These are phyloP conservation scores for Rhizomucor miehei DNA, from an alignment of 371 early-diverging fungal species.

Conservation along the genomic window DNA sequence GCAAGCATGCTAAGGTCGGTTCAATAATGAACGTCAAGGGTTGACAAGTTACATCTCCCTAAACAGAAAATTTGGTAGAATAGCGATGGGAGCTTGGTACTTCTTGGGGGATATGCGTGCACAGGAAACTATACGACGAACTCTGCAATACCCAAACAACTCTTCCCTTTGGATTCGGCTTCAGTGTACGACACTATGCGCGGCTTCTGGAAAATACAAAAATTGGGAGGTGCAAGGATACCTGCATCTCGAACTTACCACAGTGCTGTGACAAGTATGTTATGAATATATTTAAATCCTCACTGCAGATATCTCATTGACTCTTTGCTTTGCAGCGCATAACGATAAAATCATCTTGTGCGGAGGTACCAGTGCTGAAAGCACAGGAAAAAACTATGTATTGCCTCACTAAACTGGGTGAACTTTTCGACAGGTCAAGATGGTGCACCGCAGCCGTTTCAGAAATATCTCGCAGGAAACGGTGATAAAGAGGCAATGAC, in stretches of 20 bases:
- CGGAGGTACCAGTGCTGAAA: constrained; percentile 10
- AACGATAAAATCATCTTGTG: constrained; percentile 22
- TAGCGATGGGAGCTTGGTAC: constrained; percentile 28
- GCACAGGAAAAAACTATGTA: too few relatives aligned
- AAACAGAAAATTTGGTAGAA: too few relatives aligned
- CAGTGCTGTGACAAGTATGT: constrained; percentile 32
- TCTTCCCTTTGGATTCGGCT: constrained; percentile 18
- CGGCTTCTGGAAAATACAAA: constrained; percentile 19
- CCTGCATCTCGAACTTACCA: constrained; percentile 28
- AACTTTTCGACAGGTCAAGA: constrained; percentile 19
- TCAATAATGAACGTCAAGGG: neutral
- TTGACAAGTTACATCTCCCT: neutral
- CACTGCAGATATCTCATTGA: neutral
- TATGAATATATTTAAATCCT: neutral
- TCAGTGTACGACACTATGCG: constrained; percentile 14
- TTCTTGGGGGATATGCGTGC: constrained; percentile 30
- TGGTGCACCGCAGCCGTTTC: constrained; percentile 24
- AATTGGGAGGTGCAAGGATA: constrained; percentile 12
- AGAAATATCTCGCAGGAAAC: constrained; percentile 21
- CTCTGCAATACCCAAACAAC: constrained; percentile 5
- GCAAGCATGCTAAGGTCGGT: constrained; percentile 27
- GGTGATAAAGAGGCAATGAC: constrained; percentile 16
- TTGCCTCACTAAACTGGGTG: too few relatives aligned
- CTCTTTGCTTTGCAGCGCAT: constrained; percentile 11
- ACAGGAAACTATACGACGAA: constrained; percentile 14